Conservation (phyloP, 1,139 yeast species). For the Nadsonia starkeyi-henricii region DNA sequence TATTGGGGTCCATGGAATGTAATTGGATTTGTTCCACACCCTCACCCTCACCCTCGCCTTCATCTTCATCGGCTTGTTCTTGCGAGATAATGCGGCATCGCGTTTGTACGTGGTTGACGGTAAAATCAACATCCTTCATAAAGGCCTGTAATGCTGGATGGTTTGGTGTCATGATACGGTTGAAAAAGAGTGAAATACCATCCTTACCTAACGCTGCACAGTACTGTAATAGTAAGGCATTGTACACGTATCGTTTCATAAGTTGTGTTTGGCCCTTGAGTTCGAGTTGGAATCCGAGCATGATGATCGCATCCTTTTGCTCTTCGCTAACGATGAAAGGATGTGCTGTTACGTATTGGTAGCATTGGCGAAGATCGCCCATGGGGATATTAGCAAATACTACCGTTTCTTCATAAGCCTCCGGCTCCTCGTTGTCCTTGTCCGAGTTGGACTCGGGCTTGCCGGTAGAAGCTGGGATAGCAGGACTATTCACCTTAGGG, state of each 20-base stretch:
- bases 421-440: conserved; percentile 31
- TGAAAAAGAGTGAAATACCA: conserved; percentile 58
- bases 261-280: conserved; percentile 47
- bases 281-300: conserved; percentile 84
- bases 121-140: conserved; percentile 55
- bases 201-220: conserved; percentile 43
- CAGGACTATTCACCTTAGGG: conserved; percentile 18
- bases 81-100: conserved; percentile 58
- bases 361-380: conserved; percentile 35
- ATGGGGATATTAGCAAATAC: conserved; percentile 46
- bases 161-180: conserved; percentile 42
- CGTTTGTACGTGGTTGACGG: conserved; percentile 53
- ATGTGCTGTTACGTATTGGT: conserved; percentile 42
- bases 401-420: conserved; percentile 48
- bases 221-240: conserved; percentile 70
- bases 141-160: conserved; percentile 58
- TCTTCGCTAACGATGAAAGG: conserved; percentile 61
- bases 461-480: conserved; percentile 6
- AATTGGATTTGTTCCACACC: conserved; percentile 76
- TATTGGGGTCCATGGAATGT: conserved; percentile 73
- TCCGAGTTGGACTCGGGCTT: conserved; percentile 13
- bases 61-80: conserved; percentile 27
- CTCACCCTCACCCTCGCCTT: conserved; percentile 21
- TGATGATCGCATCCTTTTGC: conserved; percentile 84
- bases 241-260: conserved; percentile 51